phyloP scores from a whole-genome alignment of 176 grass and related monocot genomes.

The Echinochloa phyllopogon region DNA sequence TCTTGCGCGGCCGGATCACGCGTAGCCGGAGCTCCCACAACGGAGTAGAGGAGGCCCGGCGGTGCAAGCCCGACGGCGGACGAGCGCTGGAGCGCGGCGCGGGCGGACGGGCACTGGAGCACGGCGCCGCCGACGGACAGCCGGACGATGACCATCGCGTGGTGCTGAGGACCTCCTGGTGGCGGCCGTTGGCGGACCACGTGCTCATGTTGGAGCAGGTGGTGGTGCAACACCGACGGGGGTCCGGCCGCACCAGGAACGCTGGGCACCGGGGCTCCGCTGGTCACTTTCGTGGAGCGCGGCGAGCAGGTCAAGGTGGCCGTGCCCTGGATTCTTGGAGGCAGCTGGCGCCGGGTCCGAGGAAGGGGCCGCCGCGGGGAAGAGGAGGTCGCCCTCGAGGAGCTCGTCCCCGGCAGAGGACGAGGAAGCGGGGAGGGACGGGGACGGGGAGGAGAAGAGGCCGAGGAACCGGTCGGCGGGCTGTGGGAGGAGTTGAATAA shows the following conservation, averaged over 20 bases:
- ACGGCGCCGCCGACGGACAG: too few relatives aligned
- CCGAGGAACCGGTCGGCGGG: constrained; percentile 42
- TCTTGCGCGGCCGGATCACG: too few relatives aligned
- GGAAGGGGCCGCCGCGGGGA: constrained; percentile 16
- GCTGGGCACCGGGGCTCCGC: neutral
- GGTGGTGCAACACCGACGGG: too few relatives aligned
- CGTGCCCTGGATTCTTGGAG: constrained; percentile 22
- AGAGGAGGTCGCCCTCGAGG: constrained; percentile 53
- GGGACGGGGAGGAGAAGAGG: constrained; percentile 39
- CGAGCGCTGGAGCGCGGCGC: too few relatives aligned
- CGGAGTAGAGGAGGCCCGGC: too few relatives aligned
- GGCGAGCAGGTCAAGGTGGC: constrained; percentile 43
- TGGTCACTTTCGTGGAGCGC: constrained; percentile 44
- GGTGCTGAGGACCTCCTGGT: too few relatives aligned
- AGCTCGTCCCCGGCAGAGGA: constrained; percentile 32
- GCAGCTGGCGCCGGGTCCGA: constrained; percentile 27
- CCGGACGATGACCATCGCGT: too few relatives aligned
- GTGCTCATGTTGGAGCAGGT: too few relatives aligned
- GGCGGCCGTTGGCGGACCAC: too few relatives aligned
- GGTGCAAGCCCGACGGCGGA: too few relatives aligned
- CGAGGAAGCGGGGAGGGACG: neutral
- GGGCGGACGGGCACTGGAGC: too few relatives aligned
- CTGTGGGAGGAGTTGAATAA: neutral
- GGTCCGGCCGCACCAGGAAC: neutral
- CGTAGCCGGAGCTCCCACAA: too few relatives aligned